Evolutionary conservation across 1,284 basidiomycete genomes (phyloP).

Genomic region (Cutaneotrichosporon mucoides): DNA sequence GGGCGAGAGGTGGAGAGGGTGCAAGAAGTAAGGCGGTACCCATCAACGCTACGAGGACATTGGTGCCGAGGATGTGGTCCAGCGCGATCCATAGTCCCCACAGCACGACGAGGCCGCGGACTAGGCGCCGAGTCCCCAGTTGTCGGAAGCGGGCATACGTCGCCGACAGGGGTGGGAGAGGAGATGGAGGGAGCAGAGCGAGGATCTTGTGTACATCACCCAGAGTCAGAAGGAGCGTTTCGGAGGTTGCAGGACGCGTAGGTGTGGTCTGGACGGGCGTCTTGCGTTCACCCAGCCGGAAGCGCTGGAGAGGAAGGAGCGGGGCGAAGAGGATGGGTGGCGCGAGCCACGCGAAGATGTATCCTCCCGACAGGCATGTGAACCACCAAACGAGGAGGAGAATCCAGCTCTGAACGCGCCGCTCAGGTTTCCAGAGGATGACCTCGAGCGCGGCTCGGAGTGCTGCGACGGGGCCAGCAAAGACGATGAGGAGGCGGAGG

Average conservation of each 20-base stretch:
- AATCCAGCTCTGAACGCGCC: conserved; percentile 65
- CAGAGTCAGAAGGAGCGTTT: conserved; percentile 53
- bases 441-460: conserved; percentile 56
- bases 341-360: conserved; percentile 54
- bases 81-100: conserved; percentile 46
- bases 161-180: conserved; percentile 22
- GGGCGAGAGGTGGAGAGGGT: conserved; percentile 43
- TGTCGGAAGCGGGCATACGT: conserved; percentile 36
- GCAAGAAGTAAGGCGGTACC: conserved; percentile 43
- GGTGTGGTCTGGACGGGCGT: conserved; percentile 8
- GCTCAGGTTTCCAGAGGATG: conserved; percentile 58
- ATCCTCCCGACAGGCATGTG: conserved; percentile 61
- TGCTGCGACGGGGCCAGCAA: conserved; percentile 55
- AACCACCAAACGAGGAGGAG: conserved; percentile 70
- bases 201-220: conserved; percentile 47
- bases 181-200: conserved; percentile 40
- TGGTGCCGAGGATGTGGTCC: conserved; percentile 32
- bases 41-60: conserved; percentile 35
- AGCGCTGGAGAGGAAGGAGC: conserved; percentile 29
- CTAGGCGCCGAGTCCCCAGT: conserved; percentile 32
- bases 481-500: conserved; percentile 47
- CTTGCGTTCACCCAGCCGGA: conserved; percentile 48
- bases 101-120: conserved; percentile 39
- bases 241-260: conserved; percentile 57
- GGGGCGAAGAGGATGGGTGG: conserved; percentile 40